Conservation (phyloP, 2,329 filamentous ascomycete genomes). For the Cladophialophora psammophila region DNA sequence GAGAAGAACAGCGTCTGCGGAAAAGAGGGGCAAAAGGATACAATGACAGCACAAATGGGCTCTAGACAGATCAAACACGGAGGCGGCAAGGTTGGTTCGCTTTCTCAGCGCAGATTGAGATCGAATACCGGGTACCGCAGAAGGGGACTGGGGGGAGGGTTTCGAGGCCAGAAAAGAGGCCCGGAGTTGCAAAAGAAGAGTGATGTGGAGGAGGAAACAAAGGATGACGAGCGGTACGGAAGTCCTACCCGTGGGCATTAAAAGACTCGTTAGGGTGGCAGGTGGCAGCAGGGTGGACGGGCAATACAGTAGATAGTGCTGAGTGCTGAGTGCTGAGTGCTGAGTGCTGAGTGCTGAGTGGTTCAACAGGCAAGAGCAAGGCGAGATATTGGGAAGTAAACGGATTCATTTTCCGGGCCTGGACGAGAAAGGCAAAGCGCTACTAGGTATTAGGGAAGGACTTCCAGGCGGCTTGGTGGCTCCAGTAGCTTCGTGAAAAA, state of each 20-base stretch:
- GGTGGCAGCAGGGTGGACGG: neutral
- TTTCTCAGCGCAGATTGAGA: neutral
- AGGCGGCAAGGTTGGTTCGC: neutral
- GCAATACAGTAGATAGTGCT: neutral
- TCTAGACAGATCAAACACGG: neutral
- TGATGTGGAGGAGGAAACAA: neutral
- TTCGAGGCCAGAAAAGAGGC: neutral
- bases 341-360: slow-evolving; percentile 3
- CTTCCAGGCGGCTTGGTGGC: too few species aligned
- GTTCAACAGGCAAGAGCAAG: neutral
- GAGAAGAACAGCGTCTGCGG: neutral
- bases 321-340: slow-evolving; percentile 4
- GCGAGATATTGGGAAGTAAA: neutral
- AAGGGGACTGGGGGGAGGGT: neutral
- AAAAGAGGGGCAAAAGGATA: neutral
- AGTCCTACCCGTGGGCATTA: neutral
- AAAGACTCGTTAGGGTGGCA: too few species aligned
- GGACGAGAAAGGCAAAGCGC: neutral
- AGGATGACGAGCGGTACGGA: neutral
- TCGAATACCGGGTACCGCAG: neutral
- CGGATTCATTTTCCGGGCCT: neutral
- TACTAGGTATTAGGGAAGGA: neutral
- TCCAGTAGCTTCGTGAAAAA: neutral
- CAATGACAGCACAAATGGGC: neutral
- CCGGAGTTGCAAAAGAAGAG: neutral